Conservation (phyloP, 495 filamentous ascomycete species). For the Lentithecium fluviatile region DNA sequence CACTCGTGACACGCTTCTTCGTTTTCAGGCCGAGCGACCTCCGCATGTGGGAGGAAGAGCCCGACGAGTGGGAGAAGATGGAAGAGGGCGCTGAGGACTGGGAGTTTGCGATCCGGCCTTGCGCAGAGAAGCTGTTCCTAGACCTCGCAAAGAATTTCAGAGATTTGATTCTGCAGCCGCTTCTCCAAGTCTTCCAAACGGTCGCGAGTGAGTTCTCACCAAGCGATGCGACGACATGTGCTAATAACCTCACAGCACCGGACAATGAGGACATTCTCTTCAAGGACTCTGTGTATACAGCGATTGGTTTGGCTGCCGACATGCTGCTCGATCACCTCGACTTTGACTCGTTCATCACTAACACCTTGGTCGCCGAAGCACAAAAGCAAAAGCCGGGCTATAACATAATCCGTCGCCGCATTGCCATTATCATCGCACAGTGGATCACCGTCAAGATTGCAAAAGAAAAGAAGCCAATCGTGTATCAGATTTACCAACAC, state of each 20-base stretch:
- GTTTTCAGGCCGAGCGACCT: conserved; percentile 82
- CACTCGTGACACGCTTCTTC: conserved; percentile 83
- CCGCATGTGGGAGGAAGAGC: conserved; percentile 85
- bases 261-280: conserved; percentile 69
- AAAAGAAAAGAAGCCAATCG: conserved; percentile 61
- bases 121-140: conserved; percentile 89
- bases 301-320: conserved; percentile 80
- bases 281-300: conserved; percentile 92
- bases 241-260: conserved; percentile 42
- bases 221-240: background rate
- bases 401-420: conserved; percentile 82
- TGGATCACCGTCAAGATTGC: conserved; percentile 79
- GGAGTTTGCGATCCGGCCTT: conserved; percentile 85
- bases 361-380: conserved; percentile 73
- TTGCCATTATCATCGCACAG: conserved; percentile 82
- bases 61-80: conserved; percentile 85
- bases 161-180: conserved; percentile 66
- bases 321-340: conserved; percentile 69
- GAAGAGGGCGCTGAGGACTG: conserved; percentile 79
- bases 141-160: conserved; percentile 88
- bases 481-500: conserved; percentile 87
- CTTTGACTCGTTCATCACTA: conserved; percentile 74
- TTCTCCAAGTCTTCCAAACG: conserved; percentile 74
- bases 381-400: conserved; percentile 73
- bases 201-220: conserved; percentile 57